These are phyloP conservation scores for Ophiostoma ips DNA, from an alignment of 2,329 filamentous ascomycete genomes.

Conservation along the genomic window DNA sequence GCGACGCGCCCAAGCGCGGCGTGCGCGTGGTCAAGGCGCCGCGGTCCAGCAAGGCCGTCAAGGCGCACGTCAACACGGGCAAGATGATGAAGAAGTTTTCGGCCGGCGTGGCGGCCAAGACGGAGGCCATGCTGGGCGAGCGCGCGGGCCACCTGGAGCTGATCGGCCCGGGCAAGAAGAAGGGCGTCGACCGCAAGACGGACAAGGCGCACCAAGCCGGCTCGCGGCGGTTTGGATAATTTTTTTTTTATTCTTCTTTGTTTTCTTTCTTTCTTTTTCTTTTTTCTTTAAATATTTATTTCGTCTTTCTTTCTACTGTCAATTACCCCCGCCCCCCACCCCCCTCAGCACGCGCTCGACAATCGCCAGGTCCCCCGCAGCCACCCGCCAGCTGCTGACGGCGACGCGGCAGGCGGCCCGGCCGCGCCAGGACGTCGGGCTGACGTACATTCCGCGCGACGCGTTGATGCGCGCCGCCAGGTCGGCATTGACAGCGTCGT, in stretches of 20 bases:
- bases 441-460: constrained; percentile 65
- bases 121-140: constrained; percentile 44
- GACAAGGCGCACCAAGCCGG: constrained; percentile 28
- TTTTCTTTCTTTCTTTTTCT: neutral
- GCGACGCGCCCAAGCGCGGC: constrained; percentile 21
- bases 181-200: constrained; percentile 12
- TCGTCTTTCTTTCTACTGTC: too few relatives aligned
- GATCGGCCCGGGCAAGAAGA: constrained; percentile 42
- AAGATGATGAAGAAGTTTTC: constrained; percentile 42
- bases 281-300: neutral
- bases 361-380: constrained; percentile 53
- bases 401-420: constrained; percentile 67
- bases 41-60: constrained; percentile 20
- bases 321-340: too few relatives aligned
- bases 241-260: neutral
- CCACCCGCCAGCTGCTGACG: constrained; percentile 70
- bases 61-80: constrained; percentile 29
- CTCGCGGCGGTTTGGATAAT: constrained; percentile 40
- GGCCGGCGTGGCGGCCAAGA: constrained; percentile 38
- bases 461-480: constrained; percentile 63
- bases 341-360: constrained; percentile 46
- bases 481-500: constrained; percentile 46
- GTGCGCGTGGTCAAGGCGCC: constrained; percentile 37
- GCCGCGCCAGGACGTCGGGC: constrained; percentile 65
- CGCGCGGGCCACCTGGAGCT: constrained; percentile 45